phyloP scores from a whole-genome alignment of 768 basidiomycete genomes.

The Trametes cinnabarina region DNA sequence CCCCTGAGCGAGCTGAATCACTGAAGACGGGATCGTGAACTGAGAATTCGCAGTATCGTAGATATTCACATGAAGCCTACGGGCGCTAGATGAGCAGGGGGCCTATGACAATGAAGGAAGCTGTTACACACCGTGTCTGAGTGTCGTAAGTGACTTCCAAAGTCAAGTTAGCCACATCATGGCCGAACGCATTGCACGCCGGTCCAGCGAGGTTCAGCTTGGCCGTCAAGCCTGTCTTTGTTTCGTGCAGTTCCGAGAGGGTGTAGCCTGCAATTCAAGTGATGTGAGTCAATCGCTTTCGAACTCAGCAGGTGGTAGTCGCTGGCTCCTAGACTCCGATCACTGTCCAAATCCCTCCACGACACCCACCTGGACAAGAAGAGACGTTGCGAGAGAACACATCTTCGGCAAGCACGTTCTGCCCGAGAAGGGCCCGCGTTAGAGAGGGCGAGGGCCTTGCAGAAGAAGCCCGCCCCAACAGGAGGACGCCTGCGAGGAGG shows the following conservation, averaged over 20 bases:
- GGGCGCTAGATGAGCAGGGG: slow-evolving; percentile 38
- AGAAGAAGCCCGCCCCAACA: background rate
- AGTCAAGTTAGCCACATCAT: slow-evolving; percentile 54
- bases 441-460: background rate
- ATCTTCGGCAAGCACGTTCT: background rate
- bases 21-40: slow-evolving; percentile 61
- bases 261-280: slow-evolving; percentile 46
- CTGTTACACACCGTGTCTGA: slow-evolving; percentile 45
- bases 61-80: slow-evolving; percentile 66
- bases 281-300: background rate
- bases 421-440: background rate
- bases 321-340: too few relatives aligned
- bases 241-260: slow-evolving; percentile 44
- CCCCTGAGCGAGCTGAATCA: slow-evolving; percentile 39
- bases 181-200: slow-evolving; percentile 65
- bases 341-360: too few relatives aligned
- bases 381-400: slow-evolving; percentile 15
- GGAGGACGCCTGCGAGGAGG: slow-evolving; percentile 9
- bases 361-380: slow-evolving; percentile 18
- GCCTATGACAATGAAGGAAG: slow-evolving; percentile 4
- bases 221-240: slow-evolving; percentile 50
- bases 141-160: slow-evolving; percentile 66
- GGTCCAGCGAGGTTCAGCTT: slow-evolving; percentile 52
- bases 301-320: too few relatives aligned
- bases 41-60: slow-evolving; percentile 59